Evolutionary conservation across 805 yeast genomes (phyloP).

Genomic region (Saccharomycopsis fermentans): DNA sequence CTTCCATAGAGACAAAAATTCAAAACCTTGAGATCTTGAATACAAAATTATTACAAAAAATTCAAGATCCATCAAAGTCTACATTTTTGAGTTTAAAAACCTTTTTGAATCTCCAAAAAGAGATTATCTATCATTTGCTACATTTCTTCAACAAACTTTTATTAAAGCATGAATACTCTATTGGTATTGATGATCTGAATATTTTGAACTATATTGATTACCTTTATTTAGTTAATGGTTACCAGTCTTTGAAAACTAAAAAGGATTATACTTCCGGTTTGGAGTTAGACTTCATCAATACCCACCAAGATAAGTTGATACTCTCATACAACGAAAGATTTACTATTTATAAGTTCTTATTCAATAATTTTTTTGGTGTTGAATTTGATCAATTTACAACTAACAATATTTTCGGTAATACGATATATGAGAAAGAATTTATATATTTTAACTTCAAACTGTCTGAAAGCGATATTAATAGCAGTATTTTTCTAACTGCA

Average conservation of each 20-base stretch:
- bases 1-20: slow-evolving; percentile 7
- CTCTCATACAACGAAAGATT: slow-evolving; percentile 14
- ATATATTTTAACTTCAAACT: slow-evolving; percentile 8
- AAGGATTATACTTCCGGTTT: not conserved
- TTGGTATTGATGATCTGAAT: not conserved
- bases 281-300: not conserved
- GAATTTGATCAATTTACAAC: slow-evolving; percentile 3
- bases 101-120: slow-evolving; percentile 11
- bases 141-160: slow-evolving; percentile 12
- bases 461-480: not conserved
- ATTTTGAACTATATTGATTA: slow-evolving; percentile 5
- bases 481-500: not conserved
- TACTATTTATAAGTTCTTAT: slow-evolving; percentile 5
- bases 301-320: slow-evolving; percentile 5
- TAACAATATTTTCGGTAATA: slow-evolving; percentile 10
- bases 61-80: slow-evolving; percentile 4
- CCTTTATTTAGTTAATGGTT: slow-evolving; percentile 7
- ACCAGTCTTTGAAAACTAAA: not conserved
- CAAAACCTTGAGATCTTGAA: slow-evolving; percentile 1
- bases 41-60: slow-evolving; percentile 1
- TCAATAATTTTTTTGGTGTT: slow-evolving; percentile 5
- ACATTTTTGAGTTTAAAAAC: slow-evolving; percentile 10
- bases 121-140: slow-evolving; percentile 1
- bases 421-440: slow-evolving; percentile 17
- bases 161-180: not conserved